Evolutionary conservation across 2,329 filamentous ascomycete genomes (phyloP).

Genomic region (Dichotomopilus funicola): DNA sequence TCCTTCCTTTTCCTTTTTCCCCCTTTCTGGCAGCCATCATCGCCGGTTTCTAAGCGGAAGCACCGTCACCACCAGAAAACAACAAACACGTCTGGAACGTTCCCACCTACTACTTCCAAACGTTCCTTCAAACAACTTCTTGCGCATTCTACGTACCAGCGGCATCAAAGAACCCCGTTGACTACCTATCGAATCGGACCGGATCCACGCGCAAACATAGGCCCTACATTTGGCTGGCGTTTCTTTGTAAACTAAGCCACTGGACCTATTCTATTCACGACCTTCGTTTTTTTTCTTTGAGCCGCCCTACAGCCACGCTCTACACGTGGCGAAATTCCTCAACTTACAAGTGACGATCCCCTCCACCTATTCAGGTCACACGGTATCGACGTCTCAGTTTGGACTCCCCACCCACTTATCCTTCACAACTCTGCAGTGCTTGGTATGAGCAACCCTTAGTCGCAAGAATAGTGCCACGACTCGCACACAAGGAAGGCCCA

Average conservation of each 20-base stretch:
- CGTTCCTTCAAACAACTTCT: slow-evolving; percentile 7
- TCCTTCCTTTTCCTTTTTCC: slow-evolving; percentile 8
- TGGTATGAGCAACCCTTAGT: not conserved
- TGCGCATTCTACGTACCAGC: not conserved
- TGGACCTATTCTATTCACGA: slow-evolving; percentile 1
- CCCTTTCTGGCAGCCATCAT: too few relatives aligned
- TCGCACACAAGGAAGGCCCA: slow-evolving; percentile 2
- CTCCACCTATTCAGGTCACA: not conserved
- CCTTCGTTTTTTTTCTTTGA: slow-evolving; percentile 6
- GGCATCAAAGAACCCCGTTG: not conserved
- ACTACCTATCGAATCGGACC: slow-evolving; percentile 6
- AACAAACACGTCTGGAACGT: slow-evolving; percentile 1
- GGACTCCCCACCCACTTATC: not conserved
- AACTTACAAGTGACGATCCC: not conserved
- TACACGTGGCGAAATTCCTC: not conserved
- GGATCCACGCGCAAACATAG: slow-evolving; percentile 11
- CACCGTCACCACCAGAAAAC: not conserved
- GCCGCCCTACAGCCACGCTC: not conserved
- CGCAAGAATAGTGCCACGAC: slow-evolving; percentile 10
- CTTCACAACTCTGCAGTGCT: too few relatives aligned
- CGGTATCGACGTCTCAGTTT: not conserved
- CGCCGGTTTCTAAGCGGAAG: not conserved
- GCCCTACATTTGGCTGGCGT: not conserved
- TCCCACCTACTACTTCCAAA: slow-evolving; percentile 6
- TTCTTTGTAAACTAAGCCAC: slow-evolving; percentile 7